Conservation (phyloP, 2,329 filamentous ascomycete species). For the Dothiorella sarmentorum region DNA sequence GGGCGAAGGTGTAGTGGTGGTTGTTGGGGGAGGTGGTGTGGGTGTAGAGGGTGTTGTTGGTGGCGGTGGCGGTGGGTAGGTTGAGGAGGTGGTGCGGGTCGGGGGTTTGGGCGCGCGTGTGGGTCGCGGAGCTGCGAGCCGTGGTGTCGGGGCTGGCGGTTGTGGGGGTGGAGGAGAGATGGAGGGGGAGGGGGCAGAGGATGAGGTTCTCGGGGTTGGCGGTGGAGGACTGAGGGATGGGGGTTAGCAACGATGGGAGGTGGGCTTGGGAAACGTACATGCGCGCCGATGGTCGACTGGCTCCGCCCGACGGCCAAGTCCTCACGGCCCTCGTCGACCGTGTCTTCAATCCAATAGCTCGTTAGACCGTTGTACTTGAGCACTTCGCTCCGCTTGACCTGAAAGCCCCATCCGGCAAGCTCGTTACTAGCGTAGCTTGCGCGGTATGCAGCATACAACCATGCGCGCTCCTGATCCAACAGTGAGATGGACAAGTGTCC, state of each 20-base stretch:
- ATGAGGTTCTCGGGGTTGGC: neutral
- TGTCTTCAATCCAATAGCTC: conserved; percentile 28
- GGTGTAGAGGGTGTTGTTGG: neutral
- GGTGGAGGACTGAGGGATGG: neutral
- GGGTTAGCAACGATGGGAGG: neutral
- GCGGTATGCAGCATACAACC: conserved; percentile 52
- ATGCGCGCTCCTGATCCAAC: conserved; percentile 47
- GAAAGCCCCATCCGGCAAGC: conserved; percentile 57
- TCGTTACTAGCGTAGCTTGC: conserved; percentile 51
- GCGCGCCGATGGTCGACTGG: conserved; percentile 21
- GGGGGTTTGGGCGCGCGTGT: neutral
- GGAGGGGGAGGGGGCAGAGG: neutral
- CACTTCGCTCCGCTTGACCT: conserved; percentile 54
- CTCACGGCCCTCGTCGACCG: conserved; percentile 23
- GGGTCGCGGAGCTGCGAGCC: neutral
- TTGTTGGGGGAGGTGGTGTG: conserved; percentile 13
- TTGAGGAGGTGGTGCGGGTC: neutral
- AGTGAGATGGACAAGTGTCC: conserved; percentile 46
- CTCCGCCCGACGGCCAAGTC: conserved; percentile 29
- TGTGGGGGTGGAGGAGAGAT: neutral
- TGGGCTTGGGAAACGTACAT: conserved; percentile 17
- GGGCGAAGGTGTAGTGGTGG: neutral
- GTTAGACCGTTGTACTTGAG: conserved; percentile 53
- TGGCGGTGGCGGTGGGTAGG: neutral
- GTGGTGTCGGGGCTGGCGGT: neutral